Conservation (phyloP, 108 stramenopile genomes). For the Aureococcus anophagefferens region DNA sequence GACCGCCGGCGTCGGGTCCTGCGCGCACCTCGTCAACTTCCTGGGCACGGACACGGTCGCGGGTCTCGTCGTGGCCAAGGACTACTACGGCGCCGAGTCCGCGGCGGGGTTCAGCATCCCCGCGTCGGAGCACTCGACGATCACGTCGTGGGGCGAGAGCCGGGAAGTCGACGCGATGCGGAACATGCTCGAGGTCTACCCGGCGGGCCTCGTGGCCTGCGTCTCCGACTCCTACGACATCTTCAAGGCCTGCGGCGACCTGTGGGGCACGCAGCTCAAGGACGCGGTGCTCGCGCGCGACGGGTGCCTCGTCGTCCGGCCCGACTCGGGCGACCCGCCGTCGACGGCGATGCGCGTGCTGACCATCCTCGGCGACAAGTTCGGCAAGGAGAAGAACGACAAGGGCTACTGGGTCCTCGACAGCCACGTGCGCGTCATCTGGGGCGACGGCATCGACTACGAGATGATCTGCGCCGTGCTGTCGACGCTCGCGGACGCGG, state of each 20-base stretch:
- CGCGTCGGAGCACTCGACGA: not conserved
- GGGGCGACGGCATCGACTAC: slow-evolving; percentile 2
- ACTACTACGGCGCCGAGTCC: not conserved
- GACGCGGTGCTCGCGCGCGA: not conserved
- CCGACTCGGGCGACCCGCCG: not conserved
- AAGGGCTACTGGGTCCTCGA: not conserved
- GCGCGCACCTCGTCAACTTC: not conserved
- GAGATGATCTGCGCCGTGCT: not conserved
- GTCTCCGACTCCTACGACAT: not conserved
- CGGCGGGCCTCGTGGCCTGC: not conserved
- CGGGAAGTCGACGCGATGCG: not conserved
- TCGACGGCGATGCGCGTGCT: not conserved
- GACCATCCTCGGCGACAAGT: not conserved
- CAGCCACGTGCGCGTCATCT: not conserved
- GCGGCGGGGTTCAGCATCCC: not conserved
- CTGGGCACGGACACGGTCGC: not conserved
- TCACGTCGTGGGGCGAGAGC: not conserved
- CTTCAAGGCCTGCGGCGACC: not conserved
- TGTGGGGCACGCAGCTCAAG: not conserved
- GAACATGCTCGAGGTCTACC: not conserved
- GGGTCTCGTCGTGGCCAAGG: not conserved
- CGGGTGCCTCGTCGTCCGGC: not conserved
- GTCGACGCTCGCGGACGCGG: not conserved
- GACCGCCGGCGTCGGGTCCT: not conserved
- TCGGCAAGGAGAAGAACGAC: not conserved